Conservation (phyloP, 805 yeast genomes). For the Ogataea henricii region DNA sequence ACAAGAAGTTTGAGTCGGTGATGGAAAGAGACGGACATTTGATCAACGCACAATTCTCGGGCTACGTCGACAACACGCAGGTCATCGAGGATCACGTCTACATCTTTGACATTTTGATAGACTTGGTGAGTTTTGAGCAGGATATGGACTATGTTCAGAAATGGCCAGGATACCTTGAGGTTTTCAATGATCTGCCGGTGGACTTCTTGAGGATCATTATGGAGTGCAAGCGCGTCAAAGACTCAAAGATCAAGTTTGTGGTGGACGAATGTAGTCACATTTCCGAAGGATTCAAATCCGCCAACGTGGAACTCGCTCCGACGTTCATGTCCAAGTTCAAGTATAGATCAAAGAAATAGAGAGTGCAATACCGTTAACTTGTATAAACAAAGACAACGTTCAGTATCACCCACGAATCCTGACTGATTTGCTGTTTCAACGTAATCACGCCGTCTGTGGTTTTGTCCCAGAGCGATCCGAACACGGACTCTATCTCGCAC, state of each 20-base stretch:
- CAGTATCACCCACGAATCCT: conserved; percentile 26
- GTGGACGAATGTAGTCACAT: conserved; percentile 28
- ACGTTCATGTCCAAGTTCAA: conserved; percentile 24
- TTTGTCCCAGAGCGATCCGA: conserved; percentile 61
- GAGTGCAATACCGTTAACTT: conserved; percentile 1
- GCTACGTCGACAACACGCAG: conserved; percentile 31
- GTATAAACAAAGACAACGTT: conserved; percentile 36
- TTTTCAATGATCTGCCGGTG: conserved; percentile 77
- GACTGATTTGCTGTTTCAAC: conserved; percentile 32
- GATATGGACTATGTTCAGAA: conserved; percentile 47
- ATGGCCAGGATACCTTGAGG: conserved; percentile 50
- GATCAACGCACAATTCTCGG: conserved; percentile 54
- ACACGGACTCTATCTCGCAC: conserved; percentile 36
- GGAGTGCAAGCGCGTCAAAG: conserved; percentile 42
- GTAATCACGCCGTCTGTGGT: conserved; percentile 55
- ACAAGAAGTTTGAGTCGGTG: conserved; percentile 42
- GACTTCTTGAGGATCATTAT: conserved; percentile 68
- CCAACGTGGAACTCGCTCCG: conserved; percentile 14
- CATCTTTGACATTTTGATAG: conserved; percentile 63
- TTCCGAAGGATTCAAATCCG: conserved; percentile 12
- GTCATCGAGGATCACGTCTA: conserved; percentile 52
- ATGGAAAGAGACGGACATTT: conserved; percentile 62
- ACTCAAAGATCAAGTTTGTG: conserved; percentile 26
- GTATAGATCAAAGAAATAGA: conserved; percentile 12
- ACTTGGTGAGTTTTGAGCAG: conserved; percentile 48